Base-by-base conservation (phyloP, 345 rosid genomes). In the Ceriops tagal region DNA sequence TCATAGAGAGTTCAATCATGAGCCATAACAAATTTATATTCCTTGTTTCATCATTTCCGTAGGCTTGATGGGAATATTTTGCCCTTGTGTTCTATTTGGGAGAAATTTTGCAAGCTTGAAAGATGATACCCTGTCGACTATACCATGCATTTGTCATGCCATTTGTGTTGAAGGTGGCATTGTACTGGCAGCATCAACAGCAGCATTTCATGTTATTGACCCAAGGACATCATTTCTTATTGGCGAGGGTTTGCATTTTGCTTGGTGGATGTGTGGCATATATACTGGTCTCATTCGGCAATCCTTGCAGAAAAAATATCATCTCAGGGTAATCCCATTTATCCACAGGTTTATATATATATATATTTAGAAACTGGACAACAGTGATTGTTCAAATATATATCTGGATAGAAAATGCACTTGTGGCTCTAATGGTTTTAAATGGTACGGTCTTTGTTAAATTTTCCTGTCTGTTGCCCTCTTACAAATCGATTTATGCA, bases 191-290 rank as follows among this genome's bases (percentile, higher is more conserved):
- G 78, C 84, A 18, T 87, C 89, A 21, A 81, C 91, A 21, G 84
- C 93, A 3, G 69, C 85, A 73, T 80, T 79, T 73, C 88, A 89
- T 62, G 97, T 96, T 51, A 75, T 92, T 49, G 96, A 90, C 58
- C 96, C 96, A 3, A 85, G 83, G 28, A 83, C 96, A 0, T 69
- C 96, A 26, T 92, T 95, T 76, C 92, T 95, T 61, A 73, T 90
- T 6, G 86, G 86, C 66, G 96, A 95, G 84, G 93, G 97, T 30
- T 80, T 95, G 76, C 55, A 88, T 53, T 95, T 95, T 79, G 85
- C 93, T 60, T 92, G 99, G 99, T 95, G 97, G 99, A 86, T 92
- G 91, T 90, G 97, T 78, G 97, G 99, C 77, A 87, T 90, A 56
- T 92, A 95, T 83, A 95, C 96, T 2, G 97, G 99, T 21, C 88